A percentile compares a stretch with the other conserved stretches of the same genome.
These are phyloP conservation scores for Verticillium isaacii DNA, from an alignment of 2,329 filamentous ascomycete species.

Conservation along the genomic window DNA sequence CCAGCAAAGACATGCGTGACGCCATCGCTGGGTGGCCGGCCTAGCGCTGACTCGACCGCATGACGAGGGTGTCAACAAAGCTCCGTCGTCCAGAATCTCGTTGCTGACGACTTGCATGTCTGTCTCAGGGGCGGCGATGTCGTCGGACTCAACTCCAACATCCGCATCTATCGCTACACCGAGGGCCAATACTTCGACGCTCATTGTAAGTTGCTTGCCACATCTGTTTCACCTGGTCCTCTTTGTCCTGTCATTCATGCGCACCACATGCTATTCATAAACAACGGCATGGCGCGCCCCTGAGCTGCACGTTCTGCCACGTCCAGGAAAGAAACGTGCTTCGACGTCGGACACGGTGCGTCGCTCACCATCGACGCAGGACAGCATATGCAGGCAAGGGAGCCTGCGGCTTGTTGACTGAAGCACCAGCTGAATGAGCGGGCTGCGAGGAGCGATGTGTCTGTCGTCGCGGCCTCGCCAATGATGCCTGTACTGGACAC, in stretches of 20 bases:
- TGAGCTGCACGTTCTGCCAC: neutral
- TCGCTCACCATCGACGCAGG: too few relatives aligned
- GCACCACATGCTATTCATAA: neutral
- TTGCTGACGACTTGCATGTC: neutral
- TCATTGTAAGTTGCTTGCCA: conserved; percentile 61
- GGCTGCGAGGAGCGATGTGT: neutral
- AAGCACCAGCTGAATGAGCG: too few relatives aligned
- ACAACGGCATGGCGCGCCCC: neutral
- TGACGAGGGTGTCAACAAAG: neutral
- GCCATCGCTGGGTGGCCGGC: neutral
- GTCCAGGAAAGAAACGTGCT: neutral
- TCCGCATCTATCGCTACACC: conserved; percentile 82
- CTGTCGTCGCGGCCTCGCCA: neutral
- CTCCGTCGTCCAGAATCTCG: neutral
- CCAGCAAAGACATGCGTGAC: neutral
- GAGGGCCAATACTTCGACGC: conserved; percentile 88
- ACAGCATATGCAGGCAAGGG: too few relatives aligned
- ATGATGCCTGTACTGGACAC: neutral
- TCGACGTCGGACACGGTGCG: neutral
- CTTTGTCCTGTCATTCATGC: neutral
- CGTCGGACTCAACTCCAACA: conserved; percentile 82
- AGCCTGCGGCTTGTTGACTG: too few relatives aligned
- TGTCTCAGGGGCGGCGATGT: conserved; percentile 71
- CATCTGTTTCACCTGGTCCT: neutral
- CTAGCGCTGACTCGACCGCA: neutral